Evolutionary conservation across 2,329 filamentous ascomycete species (phyloP), one percentile per base, ranked within the genome.

Genomic region (Clonostachys byssicola): DNA sequence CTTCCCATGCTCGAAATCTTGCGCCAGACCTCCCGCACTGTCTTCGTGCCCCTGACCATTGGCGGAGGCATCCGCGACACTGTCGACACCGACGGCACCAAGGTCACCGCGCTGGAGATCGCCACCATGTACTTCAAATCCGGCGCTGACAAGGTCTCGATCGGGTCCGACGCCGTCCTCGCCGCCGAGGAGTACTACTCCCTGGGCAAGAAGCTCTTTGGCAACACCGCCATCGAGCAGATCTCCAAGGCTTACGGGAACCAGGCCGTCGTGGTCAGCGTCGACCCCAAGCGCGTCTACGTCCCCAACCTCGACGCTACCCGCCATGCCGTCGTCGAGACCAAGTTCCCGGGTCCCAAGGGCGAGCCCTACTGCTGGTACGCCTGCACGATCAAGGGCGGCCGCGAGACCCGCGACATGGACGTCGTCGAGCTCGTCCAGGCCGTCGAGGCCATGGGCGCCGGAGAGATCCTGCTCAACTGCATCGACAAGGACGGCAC

Each of bases 401-500:
- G 94, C 7, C 85, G 94, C 51, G 92, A 97, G 71, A 92, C 88
- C n/a, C 82, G 92, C 50, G 91, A 97, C 64, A 77, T 97, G 55
- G 92, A 97, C 63, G 94, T 96, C 14, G 81, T 92, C 13, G 88
- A 97, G 70, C 80, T 99, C 10, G 83, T 86, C 10, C 83, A 81
- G 56, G 94, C 94, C 12, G 92, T 97, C 35, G 91, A 99, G 71
- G 91, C 89, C 48, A 95, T 99, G 90, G 94, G 94, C 46, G 81
- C 88, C 2, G 94, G 94, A 48, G 94, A 99, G 74, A 88, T 99
- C 49, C 73, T 99, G 45, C 81, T 99, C 48, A 99, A 99, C 71
- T 96, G 92, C 73, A 99, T 99, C 60, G 94, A 99, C 73, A 89
- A 88, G 63, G 94, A 99, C 65, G 94, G 94, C 46, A 94, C 89